Conservation (phyloP, 148 eudicot species). For the Oxyria digyna region DNA sequence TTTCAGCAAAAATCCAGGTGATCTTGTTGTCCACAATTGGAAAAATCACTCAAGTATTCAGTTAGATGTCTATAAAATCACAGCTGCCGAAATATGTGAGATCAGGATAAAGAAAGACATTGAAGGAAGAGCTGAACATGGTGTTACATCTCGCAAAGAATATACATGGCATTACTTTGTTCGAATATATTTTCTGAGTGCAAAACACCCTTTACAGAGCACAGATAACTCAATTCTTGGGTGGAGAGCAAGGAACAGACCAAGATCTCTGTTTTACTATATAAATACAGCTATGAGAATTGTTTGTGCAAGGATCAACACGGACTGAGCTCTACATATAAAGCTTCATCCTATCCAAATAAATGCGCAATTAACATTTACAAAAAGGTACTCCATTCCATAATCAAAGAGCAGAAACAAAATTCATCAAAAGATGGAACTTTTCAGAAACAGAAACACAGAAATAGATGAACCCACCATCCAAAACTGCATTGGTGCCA, state of each 20-base stretch:
- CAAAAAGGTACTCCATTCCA: background rate
- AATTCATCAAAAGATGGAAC: background rate
- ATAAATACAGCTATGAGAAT: background rate
- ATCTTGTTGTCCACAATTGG: background rate
- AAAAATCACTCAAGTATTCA: background rate
- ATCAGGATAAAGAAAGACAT: background rate
- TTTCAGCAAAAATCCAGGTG: background rate
- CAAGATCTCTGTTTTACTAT: background rate
- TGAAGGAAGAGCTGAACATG: background rate
- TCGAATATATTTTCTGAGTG: background rate
- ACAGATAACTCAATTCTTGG: background rate
- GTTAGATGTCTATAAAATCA: background rate
- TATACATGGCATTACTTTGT: background rate
- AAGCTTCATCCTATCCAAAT: background rate
- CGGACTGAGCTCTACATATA: background rate
- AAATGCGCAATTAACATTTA: background rate
- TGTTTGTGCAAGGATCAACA: background rate
- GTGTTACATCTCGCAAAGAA: background rate
- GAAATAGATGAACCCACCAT: constrained; percentile 35
- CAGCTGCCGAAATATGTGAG: background rate
- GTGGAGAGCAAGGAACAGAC: background rate
- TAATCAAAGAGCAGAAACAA: background rate
- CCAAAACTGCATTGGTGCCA: constrained; percentile 94
- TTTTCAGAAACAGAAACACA: background rate
- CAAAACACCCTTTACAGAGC: background rate